These are phyloP conservation scores for Anisodus acutangulus DNA, from an alignment of 257 asterid genomes.

Conservation along the genomic window DNA sequence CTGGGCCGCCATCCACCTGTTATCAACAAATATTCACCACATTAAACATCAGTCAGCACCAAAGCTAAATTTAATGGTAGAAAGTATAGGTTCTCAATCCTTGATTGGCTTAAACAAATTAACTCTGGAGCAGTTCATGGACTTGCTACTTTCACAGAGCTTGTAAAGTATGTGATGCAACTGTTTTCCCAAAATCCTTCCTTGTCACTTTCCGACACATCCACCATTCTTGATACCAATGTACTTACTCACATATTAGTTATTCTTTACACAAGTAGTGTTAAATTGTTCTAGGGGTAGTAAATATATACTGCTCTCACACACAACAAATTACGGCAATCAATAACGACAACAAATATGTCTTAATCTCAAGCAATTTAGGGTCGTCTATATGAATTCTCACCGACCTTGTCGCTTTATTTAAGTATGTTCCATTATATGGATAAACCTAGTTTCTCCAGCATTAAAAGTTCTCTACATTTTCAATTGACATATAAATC, in stretches of 20 bases:
- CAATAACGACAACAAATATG: background rate
- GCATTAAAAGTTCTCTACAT: background rate
- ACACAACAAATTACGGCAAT: background rate
- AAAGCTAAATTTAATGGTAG: background rate
- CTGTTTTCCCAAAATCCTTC: background rate
- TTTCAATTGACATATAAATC: background rate
- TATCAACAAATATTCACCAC: conserved; percentile 39
- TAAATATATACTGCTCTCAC: background rate
- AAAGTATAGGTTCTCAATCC: background rate
- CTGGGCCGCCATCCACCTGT: conserved; percentile 97
- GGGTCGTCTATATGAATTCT: background rate
- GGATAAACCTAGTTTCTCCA: background rate
- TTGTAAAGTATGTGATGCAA: background rate
- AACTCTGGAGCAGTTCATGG: background rate
- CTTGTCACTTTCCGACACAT: background rate
- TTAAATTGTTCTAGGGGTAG: background rate
- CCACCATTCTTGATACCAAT: background rate
- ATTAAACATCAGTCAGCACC: conserved; percentile 34
- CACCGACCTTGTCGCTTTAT: background rate
- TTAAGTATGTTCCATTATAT: background rate
- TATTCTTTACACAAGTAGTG: background rate
- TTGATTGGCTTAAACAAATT: background rate
- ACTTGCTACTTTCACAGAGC: background rate
- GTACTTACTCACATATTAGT: conserved; percentile 1
- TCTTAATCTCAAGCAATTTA: background rate